Evolutionary conservation across 495 filamentous ascomycete species (phyloP).

Genomic region (Podospora fimiseda): DNA sequence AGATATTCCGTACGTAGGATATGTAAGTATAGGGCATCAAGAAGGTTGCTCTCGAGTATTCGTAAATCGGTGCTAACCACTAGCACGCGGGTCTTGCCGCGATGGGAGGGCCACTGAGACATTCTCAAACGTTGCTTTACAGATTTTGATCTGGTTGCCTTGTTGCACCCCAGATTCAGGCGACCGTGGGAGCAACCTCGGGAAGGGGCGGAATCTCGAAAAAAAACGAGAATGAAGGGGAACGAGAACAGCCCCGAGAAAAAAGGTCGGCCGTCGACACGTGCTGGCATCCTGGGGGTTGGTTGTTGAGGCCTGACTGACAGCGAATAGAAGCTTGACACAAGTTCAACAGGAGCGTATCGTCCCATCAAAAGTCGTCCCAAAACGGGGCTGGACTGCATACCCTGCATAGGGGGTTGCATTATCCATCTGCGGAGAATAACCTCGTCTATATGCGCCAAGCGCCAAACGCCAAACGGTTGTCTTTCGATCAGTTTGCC

Average conservation of each 20-base stretch:
- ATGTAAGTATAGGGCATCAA: no score
- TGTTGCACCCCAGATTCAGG: slow-evolving; percentile 21
- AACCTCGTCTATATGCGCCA: slow-evolving; percentile 14
- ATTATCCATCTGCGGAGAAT: slow-evolving; percentile 15
- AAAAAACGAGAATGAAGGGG: not conserved
- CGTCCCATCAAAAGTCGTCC: slow-evolving; percentile 7
- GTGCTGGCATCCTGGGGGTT: slow-evolving; percentile 10
- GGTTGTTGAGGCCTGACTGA: slow-evolving; percentile 17
- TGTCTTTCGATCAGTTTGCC: not conserved
- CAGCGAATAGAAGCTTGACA: slow-evolving; percentile 30
- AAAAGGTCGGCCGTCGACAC: slow-evolving; percentile 4
- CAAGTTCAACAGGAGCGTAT: slow-evolving; percentile 22
- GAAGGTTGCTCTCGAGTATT: no score
- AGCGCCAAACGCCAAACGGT: slow-evolving; percentile 2
- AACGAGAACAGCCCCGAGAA: not conserved
- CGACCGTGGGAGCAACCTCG: slow-evolving; percentile 17
- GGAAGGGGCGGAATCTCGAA: not conserved
- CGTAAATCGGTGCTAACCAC: not conserved
- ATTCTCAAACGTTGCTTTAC: slow-evolving; percentile 6
- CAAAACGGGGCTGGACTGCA: slow-evolving; percentile 17
- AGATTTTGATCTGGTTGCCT: slow-evolving; percentile 22
- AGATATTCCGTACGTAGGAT: no score
- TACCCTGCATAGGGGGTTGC: slow-evolving; percentile 19
- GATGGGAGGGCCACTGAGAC: slow-evolving; percentile 14
- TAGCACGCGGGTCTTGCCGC: not conserved